These are phyloP conservation scores for Jatropha podagrica DNA, from an alignment of 441 rosid species.

Conservation along the genomic window DNA sequence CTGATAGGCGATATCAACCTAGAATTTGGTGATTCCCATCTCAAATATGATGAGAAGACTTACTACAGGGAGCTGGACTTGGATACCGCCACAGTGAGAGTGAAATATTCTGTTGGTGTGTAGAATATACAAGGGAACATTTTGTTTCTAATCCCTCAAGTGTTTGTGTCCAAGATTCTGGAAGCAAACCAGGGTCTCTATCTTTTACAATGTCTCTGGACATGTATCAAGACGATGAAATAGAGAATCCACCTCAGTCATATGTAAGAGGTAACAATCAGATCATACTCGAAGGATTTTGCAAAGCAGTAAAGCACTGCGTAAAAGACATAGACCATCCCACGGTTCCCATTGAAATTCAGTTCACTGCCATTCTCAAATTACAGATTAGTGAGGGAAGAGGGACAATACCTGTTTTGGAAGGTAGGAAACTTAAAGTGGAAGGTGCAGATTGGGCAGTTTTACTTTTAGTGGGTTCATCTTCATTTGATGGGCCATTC, in stretches of 20 bases:
- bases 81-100: constrained; percentile 71
- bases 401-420: constrained; percentile 48
- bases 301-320: constrained; percentile 35
- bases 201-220: constrained; percentile 69
- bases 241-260: constrained; percentile 43
- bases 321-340: constrained; percentile 56
- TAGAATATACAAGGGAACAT: constrained; percentile 69
- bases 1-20: constrained; percentile 77
- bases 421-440: constrained; percentile 63
- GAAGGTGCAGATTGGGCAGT: constrained; percentile 82
- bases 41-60: constrained; percentile 51
- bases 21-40: constrained; percentile 73
- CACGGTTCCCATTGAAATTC: constrained; percentile 45
- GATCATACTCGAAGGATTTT: constrained; percentile 65
- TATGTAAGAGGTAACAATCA: constrained; percentile 46
- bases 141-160: constrained; percentile 82
- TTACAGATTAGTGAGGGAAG: constrained; percentile 52
- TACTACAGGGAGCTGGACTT: constrained; percentile 84
- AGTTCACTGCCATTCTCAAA: constrained; percentile 67
- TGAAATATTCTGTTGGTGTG: constrained; percentile 66
- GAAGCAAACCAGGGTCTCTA: constrained; percentile 58
- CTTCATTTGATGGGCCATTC: constrained; percentile 92
- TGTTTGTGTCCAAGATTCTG: constrained; percentile 60
- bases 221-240: constrained; percentile 34
- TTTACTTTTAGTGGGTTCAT: constrained; percentile 60